A percentile compares a stretch with the other conserved stretches of the same genome.
Evolutionary conservation across 148 eudicot species (phyloP).

Genomic region (Cornus florida): DNA sequence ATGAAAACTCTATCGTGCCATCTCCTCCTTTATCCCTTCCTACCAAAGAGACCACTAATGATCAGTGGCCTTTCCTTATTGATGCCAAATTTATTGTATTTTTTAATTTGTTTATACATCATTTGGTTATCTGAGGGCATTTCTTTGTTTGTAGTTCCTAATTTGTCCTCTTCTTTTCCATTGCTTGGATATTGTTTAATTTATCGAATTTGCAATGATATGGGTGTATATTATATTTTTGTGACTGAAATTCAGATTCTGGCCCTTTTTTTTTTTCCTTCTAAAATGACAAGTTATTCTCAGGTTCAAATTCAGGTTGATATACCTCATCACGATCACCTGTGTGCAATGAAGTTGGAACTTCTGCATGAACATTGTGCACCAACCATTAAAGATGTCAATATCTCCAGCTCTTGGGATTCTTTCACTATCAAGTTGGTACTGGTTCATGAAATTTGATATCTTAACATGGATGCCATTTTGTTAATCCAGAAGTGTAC

Average conservation of each 20-base stretch:
- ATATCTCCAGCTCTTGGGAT: slow-evolving; percentile 38
- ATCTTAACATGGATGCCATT: not conserved
- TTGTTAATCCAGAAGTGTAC: not conserved
- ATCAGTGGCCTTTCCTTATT: not conserved
- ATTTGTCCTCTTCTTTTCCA: not conserved
- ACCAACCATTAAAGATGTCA: slow-evolving; percentile 51
- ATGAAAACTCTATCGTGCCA: too few species aligned
- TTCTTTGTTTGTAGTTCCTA: not conserved
- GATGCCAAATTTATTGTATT: not conserved
- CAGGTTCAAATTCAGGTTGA: slow-evolving; percentile 62
- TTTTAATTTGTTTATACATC: too few species aligned
- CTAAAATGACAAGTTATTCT: slow-evolving; percentile 15
- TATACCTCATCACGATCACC: slow-evolving; percentile 53
- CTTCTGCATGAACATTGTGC: slow-evolving; percentile 48
- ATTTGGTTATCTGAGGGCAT: not conserved
- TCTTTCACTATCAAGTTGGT: slow-evolving; percentile 68
- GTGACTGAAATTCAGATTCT: not conserved
- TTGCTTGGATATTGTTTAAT: not conserved
- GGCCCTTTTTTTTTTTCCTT: not conserved
- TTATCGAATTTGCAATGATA: not conserved
- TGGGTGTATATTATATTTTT: not conserved
- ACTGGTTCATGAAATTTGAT: slow-evolving; percentile 12
- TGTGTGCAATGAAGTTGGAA: slow-evolving; percentile 60
- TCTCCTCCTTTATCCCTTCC: too few species aligned
- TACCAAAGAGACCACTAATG: too few species aligned